These are phyloP conservation scores for Populus davidiana DNA, from an alignment of 345 rosid genomes.

Conservation along the genomic window DNA sequence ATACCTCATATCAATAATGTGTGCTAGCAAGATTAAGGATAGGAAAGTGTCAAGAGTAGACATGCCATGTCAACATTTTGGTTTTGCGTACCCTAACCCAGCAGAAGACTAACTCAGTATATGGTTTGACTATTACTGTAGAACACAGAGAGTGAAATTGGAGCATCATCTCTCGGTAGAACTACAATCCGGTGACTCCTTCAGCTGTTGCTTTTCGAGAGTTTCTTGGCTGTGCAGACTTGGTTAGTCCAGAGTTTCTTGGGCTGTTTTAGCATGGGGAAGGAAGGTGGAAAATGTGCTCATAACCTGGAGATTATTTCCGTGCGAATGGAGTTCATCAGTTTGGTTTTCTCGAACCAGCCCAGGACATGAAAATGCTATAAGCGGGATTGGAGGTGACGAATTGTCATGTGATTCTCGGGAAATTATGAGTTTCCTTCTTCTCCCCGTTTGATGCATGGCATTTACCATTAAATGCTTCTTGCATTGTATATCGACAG, in stretches of 20 bases:
- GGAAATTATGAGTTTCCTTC: neutral
- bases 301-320: neutral
- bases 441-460: slow-evolving; percentile 18
- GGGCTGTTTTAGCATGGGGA: neutral
- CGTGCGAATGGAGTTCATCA: neutral
- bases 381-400: neutral
- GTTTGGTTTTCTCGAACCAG: slow-evolving; percentile 5
- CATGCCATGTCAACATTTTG: neutral
- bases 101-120: neutral
- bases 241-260: neutral
- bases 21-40: neutral
- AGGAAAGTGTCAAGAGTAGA: neutral
- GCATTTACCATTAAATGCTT: slow-evolving; percentile 15
- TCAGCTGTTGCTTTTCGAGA: neutral
- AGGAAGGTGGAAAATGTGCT: neutral
- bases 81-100: neutral
- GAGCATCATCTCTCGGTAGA: slow-evolving; percentile 75
- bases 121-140: slow-evolving; percentile 28
- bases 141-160: slow-evolving; percentile 75
- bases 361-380: neutral
- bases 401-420: neutral
- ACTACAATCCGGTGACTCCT: slow-evolving; percentile 63
- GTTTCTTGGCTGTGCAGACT: neutral
- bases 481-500: slow-evolving; percentile 26
- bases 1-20: neutral